Percentiles rank a stretch among this genome's conserved stretches.
Evolutionary conservation across 768 basidiomycete species (phyloP).

Genomic region (Collybia sp.): DNA sequence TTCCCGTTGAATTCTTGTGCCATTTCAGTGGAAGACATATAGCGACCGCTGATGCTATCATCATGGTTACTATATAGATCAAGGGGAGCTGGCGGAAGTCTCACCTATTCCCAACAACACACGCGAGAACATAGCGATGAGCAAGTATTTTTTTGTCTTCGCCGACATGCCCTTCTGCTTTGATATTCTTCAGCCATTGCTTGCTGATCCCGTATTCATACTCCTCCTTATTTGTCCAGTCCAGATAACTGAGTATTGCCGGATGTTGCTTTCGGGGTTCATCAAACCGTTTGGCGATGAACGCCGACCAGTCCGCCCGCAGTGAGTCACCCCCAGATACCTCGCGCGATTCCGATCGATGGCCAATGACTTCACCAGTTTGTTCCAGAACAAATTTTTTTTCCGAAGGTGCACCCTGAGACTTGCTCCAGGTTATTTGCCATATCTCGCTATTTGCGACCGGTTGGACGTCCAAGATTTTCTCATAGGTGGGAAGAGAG

Average conservation of each 20-base stretch:
- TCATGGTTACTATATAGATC: background rate
- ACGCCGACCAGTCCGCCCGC: conserved; percentile 65
- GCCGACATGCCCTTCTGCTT: conserved; percentile 36
- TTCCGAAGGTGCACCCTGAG: conserved; percentile 16
- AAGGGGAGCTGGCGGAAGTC: background rate
- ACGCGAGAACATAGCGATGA: conserved; percentile 61
- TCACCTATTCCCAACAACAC: conserved; percentile 71
- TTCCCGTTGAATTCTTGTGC: conserved; percentile 63
- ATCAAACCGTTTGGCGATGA: conserved; percentile 30
- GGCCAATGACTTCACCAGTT: conserved; percentile 72
- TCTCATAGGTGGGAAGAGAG: conserved; percentile 5
- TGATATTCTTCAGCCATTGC: conserved; percentile 49
- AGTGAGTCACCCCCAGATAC: conserved; percentile 9
- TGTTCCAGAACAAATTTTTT: conserved; percentile 57
- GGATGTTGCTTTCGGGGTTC: conserved; percentile 8
- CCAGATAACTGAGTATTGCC: conserved; percentile 37
- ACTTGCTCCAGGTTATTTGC: conserved; percentile 34
- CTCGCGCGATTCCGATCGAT: conserved; percentile 8
- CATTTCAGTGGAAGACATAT: conserved; percentile 69
- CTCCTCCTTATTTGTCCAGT: conserved; percentile 70
- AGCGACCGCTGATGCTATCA: conserved; percentile 60
- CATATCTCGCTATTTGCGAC: conserved; percentile 57
- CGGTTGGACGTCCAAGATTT: conserved; percentile 45
- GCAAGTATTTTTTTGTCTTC: conserved; percentile 44
- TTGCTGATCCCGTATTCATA: conserved; percentile 65